Percentiles rank a stretch among this genome's conserved stretches.
Evolutionary conservation across 1,284 basidiomycete species (phyloP).

Genomic region (Paramarasmius palmivorus): DNA sequence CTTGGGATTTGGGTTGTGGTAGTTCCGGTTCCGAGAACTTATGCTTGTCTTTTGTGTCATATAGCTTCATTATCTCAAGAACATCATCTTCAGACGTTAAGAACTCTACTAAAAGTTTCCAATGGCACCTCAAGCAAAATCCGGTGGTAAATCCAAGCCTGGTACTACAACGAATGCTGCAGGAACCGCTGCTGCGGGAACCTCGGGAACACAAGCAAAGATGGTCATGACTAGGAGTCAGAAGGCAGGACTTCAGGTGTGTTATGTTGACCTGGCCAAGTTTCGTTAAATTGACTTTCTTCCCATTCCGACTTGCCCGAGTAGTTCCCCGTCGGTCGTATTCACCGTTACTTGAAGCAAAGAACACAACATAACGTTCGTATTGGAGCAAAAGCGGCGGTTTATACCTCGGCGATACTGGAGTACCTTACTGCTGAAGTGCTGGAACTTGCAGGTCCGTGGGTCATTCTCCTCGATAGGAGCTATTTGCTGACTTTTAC

Average conservation of each 20-base stretch:
- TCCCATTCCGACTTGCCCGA: conserved; percentile 1
- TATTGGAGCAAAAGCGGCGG: conserved; percentile 90
- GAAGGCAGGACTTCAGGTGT: conserved; percentile 83
- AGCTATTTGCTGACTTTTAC: not conserved
- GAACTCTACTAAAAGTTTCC: not conserved
- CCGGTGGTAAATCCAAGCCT: conserved; percentile 46
- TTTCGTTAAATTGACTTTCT: not conserved
- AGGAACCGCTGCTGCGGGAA: conserved; percentile 16
- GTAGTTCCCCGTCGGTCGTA: conserved; percentile 92
- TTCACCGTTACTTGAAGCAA: conserved; percentile 92
- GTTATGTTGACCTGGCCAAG: conserved; percentile 23
- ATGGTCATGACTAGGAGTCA: conserved; percentile 66
- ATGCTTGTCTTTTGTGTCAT: too few species aligned
- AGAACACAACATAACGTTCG: conserved; percentile 93
- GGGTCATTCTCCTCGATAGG: not conserved
- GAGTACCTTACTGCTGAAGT: conserved; percentile 93
- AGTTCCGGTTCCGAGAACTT: too few species aligned
- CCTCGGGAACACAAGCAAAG: conserved; percentile 23
- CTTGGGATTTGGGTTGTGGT: too few species aligned
- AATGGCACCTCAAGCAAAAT: conserved; percentile 40
- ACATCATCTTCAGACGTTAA: not conserved
- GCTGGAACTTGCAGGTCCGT: conserved; percentile 82
- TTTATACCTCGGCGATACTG: conserved; percentile 89
- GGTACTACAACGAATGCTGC: conserved; percentile 27
- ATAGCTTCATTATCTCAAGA: not conserved